phyloP scores from a whole-genome alignment of 1,139 yeast genomes.

The Lodderomyces theae region DNA sequence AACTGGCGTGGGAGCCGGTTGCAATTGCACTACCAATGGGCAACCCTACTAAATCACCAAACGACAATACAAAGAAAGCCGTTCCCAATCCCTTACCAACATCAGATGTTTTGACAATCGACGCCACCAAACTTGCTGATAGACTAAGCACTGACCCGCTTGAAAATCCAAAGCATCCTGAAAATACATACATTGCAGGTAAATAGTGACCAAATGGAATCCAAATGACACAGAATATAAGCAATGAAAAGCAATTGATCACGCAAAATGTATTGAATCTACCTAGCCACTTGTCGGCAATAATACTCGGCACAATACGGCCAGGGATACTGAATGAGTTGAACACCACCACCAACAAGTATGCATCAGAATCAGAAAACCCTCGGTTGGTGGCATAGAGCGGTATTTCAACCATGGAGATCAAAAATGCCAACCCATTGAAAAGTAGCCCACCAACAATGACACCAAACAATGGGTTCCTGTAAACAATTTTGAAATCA shows the following conservation, averaged over 20 bases:
- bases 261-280: conserved; percentile 28
- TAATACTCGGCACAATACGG: conserved; percentile 25
- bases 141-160: conserved; percentile 32
- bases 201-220: conserved; percentile 26
- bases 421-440: conserved; percentile 30
- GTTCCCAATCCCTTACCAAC: conserved; percentile 33
- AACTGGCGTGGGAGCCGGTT: conserved; percentile 19
- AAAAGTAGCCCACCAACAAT: conserved; percentile 29
- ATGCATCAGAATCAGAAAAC: conserved; percentile 20
- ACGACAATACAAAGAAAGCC: conserved; percentile 31
- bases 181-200: conserved; percentile 28
- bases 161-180: conserved; percentile 28
- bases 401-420: conserved; percentile 26
- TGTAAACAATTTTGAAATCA: conserved; percentile 24
- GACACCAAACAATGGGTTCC: conserved; percentile 24
- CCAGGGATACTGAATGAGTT: conserved; percentile 31
- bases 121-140: conserved; percentile 31
- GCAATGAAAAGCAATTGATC: conserved; percentile 19
- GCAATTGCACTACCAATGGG: conserved; percentile 39
- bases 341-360: conserved; percentile 26
- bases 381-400: conserved; percentile 31
- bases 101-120: conserved; percentile 26
- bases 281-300: conserved; percentile 31
- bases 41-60: conserved; percentile 33
- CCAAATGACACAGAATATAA: conserved; percentile 28